Evolutionary conservation across 768 basidiomycete genomes (phyloP), one percentile per base, ranked within the genome.

Genomic region (Daedaleopsis sinensis): DNA sequence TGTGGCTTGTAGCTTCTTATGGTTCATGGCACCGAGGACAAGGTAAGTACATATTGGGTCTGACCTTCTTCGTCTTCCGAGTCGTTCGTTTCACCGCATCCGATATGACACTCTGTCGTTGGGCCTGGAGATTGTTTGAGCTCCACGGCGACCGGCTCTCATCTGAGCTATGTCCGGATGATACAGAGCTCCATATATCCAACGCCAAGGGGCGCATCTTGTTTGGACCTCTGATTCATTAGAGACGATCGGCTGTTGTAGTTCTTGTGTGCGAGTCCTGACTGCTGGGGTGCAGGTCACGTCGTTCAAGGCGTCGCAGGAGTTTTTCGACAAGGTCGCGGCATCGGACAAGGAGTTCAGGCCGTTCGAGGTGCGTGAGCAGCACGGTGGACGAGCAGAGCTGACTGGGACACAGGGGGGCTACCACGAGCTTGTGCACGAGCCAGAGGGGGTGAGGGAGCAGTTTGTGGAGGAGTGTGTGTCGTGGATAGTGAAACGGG

Each of bases 371-470:
- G 81, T 83, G 61, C 46, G 74, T 32, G 27, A 3, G 27, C 3
- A 3, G 27, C 7, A 65, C 18, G 47, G 6, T 0, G 46, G 10
- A 11, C 19, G 19, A 23, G 15, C 47, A 21, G 46, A 27, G 23
- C 47, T 49, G 21, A 49, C 23, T 15, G 19, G 21, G 11, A 7
- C 18, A 3, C 53, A 91, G 91, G 84, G 81, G 18, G 89, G 84
- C 7, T 88, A 78, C 68, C 91, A 93, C 63, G 91, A 93, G 69
- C 76, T 93, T n/a, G 84, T 88, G 35, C 88, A 90, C 61, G 91
- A 93, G 68, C 84, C 87, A 0, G 78, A 84, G 47, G 87, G 84
- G 2, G 83, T 90, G 19, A 81, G 82, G 64, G 86, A 90, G 61
- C 81, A 80, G 59, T 68, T 90, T 21, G 74, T 75, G 5, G 79